Evolutionary conservation across 2,329 filamentous ascomycete genomes (phyloP).

Genomic region (Hymenoscyphus linearis): DNA sequence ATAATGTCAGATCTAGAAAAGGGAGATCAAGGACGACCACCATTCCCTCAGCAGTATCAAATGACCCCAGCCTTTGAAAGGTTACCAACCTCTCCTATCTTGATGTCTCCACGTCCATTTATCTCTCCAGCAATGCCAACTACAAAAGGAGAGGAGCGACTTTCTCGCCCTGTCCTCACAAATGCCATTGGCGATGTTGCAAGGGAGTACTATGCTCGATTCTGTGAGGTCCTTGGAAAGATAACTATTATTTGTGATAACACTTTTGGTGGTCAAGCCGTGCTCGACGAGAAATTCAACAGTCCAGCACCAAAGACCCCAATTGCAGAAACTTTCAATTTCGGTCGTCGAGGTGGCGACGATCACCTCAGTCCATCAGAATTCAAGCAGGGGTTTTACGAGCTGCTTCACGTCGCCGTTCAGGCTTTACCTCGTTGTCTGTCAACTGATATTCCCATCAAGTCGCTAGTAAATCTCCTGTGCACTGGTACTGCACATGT

Average conservation of each 20-base stretch:
- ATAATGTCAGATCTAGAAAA: conserved; percentile 93
- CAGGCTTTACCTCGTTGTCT: conserved; percentile 93
- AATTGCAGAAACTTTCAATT: conserved; percentile 89
- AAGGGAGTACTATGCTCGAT: conserved; percentile 80
- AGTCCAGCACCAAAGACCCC: conserved; percentile 87
- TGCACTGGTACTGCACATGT: conserved; percentile 97
- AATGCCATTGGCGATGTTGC: conserved; percentile 67
- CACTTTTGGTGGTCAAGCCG: conserved; percentile 92
- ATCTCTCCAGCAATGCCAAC: conserved; percentile 19
- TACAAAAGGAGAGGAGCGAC: conserved; percentile 50
- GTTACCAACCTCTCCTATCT: conserved; percentile 45
- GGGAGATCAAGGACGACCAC: conserved; percentile 68
- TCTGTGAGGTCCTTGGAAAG: conserved; percentile 92
- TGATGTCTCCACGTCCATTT: conserved; percentile 33
- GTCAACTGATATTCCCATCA: conserved; percentile 85
- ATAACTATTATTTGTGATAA: conserved; percentile 97
- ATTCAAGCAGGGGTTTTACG: conserved; percentile 91
- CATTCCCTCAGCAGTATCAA: conserved; percentile 70
- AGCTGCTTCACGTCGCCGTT: conserved; percentile 89
- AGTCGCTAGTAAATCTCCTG: conserved; percentile 85
- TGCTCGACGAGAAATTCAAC: conserved; percentile 90
- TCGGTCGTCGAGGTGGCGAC: conserved; percentile 80
- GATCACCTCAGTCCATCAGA: conserved; percentile 68
- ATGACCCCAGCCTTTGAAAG: conserved; percentile 39
- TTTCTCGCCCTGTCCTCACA: conserved; percentile 60